phyloP scores from a whole-genome alignment of 805 yeast genomes.

The Grigorovia humatica region DNA sequence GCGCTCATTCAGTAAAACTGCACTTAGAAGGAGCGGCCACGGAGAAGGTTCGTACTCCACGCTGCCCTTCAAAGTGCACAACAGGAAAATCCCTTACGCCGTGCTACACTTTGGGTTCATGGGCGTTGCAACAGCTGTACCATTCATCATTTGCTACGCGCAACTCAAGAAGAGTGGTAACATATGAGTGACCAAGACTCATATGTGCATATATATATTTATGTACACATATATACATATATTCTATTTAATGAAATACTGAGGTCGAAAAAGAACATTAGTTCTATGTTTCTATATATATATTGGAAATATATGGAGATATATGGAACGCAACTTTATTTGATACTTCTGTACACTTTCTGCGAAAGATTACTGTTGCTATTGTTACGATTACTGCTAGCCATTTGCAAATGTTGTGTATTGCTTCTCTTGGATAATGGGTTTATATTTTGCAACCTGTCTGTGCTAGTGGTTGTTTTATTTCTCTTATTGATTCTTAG shows the following conservation, averaged over 20 bases:
- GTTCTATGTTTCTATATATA: no score
- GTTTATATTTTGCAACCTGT: background rate
- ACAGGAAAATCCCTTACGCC: constrained; percentile 84
- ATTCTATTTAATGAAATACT: background rate
- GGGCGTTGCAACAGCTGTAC: constrained; percentile 60
- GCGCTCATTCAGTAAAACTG: background rate
- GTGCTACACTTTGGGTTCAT: constrained; percentile 72
- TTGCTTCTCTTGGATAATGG: background rate
- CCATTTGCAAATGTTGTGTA: background rate
- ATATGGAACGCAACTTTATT: background rate
- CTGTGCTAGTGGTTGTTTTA: constrained; percentile 9
- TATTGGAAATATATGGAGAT: no score
- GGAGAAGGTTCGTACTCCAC: constrained; percentile 77
- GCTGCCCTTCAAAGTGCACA: constrained; percentile 88
- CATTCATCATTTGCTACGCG: constrained; percentile 69
- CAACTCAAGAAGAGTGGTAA: constrained; percentile 81
- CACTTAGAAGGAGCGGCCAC: background rate
- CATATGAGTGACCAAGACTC: constrained; percentile 1
- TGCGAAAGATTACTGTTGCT: background rate
- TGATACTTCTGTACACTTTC: background rate
- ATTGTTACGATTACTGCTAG: background rate
- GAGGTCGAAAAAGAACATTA: no score
- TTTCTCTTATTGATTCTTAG: constrained; percentile 17
- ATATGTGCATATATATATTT: no score
- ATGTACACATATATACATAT: background rate